phyloP scores from a whole-genome alignment of 768 basidiomycete genomes.

The Pulveroboletus sp. region DNA sequence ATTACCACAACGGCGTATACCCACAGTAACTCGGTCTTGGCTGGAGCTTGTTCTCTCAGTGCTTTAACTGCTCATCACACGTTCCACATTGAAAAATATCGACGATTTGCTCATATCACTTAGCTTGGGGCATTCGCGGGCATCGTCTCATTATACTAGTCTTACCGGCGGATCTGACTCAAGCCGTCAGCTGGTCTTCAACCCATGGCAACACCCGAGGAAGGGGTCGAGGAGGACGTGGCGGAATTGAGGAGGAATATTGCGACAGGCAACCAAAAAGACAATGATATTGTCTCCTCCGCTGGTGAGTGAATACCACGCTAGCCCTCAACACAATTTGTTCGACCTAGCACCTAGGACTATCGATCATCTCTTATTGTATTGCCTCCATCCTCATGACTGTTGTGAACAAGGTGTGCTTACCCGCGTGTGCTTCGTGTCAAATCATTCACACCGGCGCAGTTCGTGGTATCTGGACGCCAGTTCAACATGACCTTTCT shows the following conservation, averaged over 20 bases:
- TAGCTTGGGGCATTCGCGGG: not conserved
- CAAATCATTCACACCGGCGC: slow-evolving; percentile 5
- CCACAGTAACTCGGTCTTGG: no score
- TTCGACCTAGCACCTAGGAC: slow-evolving; percentile 41
- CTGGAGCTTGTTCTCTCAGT: no score
- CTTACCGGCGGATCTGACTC: not conserved
- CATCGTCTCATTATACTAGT: not conserved
- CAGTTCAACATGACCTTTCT: slow-evolving; percentile 97
- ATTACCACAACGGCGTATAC: no score
- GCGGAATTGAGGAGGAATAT: slow-evolving; percentile 53
- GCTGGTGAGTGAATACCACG: slow-evolving; percentile 16
- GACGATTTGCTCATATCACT: not conserved
- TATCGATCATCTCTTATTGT: slow-evolving; percentile 87
- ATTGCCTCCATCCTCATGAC: slow-evolving; percentile 95
- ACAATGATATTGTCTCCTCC: slow-evolving; percentile 15
- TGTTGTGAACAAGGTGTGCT: slow-evolving; percentile 83
- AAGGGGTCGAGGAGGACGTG: slow-evolving; percentile 32
- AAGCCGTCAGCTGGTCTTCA: not conserved
- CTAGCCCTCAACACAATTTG: not conserved
- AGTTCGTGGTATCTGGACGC: slow-evolving; percentile 94
- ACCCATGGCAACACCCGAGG: slow-evolving; percentile 17
- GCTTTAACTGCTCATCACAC: no score
- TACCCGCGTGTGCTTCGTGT: not conserved
- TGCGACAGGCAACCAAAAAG: slow-evolving; percentile 35
- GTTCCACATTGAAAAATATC: no score